Percentiles rank a stretch among this genome's conserved stretches.
phyloP scores from a whole-genome alignment of 371 early-diverging fungal genomes.

The Zychaea mexicana region DNA sequence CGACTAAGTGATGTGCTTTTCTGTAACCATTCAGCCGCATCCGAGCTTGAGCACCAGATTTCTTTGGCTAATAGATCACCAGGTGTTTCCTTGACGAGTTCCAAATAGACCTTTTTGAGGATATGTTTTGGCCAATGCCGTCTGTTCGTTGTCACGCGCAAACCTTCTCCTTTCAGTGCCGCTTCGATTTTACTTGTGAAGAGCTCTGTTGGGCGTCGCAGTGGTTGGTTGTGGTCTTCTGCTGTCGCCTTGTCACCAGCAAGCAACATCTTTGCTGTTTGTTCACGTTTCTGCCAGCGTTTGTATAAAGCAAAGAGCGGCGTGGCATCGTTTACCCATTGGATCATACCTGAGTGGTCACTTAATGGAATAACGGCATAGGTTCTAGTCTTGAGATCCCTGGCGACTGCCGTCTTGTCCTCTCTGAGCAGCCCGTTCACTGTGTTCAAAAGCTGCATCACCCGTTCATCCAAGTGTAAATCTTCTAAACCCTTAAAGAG shows the following conservation, averaged over 20 bases:
- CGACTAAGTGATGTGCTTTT: constrained; percentile 76
- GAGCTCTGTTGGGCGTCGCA: constrained; percentile 40
- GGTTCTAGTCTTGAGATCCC: constrained; percentile 68
- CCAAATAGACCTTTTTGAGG: constrained; percentile 59
- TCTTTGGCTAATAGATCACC: constrained; percentile 65
- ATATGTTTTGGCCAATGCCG: constrained; percentile 70
- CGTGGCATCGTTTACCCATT: constrained; percentile 92
- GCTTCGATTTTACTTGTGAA: constrained; percentile 41
- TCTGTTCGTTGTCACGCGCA: constrained; percentile 53
- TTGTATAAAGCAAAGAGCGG: constrained; percentile 64
- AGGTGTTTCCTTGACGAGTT: constrained; percentile 69
- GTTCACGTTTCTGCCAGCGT: constrained; percentile 61
- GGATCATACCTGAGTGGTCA: constrained; percentile 94
- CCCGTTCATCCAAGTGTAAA: constrained; percentile 89
- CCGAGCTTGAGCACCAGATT: constrained; percentile 56
- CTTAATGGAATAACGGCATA: constrained; percentile 97
- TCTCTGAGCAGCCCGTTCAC: constrained; percentile 71
- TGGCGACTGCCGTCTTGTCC: constrained; percentile 50
- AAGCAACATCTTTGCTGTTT: constrained; percentile 37
- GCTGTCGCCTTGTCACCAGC: constrained; percentile 19
- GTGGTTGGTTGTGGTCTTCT: not conserved
- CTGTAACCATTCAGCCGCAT: constrained; percentile 71
- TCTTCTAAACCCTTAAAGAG: constrained; percentile 93
- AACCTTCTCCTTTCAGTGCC: constrained; percentile 52
- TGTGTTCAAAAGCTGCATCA: constrained; percentile 82